phyloP scores from a whole-genome alignment of 164 flowering plant species.

The Warburgia ugandensis region DNA sequence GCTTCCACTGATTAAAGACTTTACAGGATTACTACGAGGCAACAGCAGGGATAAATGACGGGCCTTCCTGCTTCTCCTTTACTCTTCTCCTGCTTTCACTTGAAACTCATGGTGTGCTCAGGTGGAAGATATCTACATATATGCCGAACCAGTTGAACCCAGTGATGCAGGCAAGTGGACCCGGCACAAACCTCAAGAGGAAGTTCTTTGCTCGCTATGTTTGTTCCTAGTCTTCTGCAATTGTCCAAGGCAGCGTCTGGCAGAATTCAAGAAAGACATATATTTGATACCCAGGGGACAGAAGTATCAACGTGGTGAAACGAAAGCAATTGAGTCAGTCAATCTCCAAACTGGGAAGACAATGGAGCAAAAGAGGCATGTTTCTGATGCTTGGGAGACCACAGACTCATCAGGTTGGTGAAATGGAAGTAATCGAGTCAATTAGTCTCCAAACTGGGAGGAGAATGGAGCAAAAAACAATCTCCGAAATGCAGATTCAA shows the following conservation, averaged over 20 bases:
- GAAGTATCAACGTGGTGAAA: neutral
- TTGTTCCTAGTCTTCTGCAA: constrained; percentile 70
- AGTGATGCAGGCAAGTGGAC: constrained; percentile 22
- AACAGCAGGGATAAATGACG: constrained; percentile 77
- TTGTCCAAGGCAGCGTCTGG: constrained; percentile 38
- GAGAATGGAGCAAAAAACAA: constrained; percentile 14
- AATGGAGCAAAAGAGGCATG: constrained; percentile 7
- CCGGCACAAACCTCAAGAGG: constrained; percentile 28
- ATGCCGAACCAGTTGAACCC: constrained; percentile 60
- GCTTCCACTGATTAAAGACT: constrained; percentile 4
- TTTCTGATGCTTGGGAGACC: neutral
- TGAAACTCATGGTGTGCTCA: constrained; percentile 44
- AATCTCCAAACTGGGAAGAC: neutral
- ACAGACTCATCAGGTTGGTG: constrained; percentile 8
- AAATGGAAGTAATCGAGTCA: constrained; percentile 11
- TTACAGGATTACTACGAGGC: constrained; percentile 79
- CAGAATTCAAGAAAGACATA: constrained; percentile 17
- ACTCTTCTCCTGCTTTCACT: constrained; percentile 74
- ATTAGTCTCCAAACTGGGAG: constrained; percentile 4
- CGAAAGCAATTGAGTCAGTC: neutral
- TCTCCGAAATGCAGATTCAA: constrained; percentile 4
- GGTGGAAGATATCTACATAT: constrained; percentile 72
- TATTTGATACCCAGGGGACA: neutral
- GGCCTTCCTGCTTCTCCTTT: constrained; percentile 54
- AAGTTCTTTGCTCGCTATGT: constrained; percentile 74